Evolutionary conservation across 2,329 filamentous ascomycete species (phyloP).

Genomic region (Penicillium decumbens): DNA sequence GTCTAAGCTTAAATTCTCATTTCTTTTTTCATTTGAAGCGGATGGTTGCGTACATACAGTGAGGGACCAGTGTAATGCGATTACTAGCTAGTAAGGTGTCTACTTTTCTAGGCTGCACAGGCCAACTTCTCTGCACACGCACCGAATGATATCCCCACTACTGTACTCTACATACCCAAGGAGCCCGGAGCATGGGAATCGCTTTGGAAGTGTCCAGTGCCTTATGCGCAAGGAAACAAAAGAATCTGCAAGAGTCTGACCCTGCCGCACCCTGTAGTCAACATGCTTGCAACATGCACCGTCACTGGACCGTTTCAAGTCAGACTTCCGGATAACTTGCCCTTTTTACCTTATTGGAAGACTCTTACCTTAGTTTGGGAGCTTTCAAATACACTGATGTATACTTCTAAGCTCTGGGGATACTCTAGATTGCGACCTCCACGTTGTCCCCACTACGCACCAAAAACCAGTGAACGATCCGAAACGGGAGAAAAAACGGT

Average conservation of each 20-base stretch:
- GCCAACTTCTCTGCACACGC: constrained; percentile 6
- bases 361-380: not conserved
- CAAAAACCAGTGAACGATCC: constrained; percentile 2
- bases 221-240: not conserved
- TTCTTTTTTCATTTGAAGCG: constrained; percentile 9
- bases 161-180: not conserved
- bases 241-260: constrained; percentile 9
- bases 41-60: constrained; percentile 24
- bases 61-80: constrained; percentile 9
- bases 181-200: not conserved
- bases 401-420: not conserved
- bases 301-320: not conserved
- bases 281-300: constrained; percentile 1
- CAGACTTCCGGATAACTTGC: not conserved
- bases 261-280: constrained; percentile 14
- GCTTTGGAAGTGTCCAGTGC: not conserved
- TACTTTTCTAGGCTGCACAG: not conserved
- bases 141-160: constrained; percentile 5
- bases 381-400: not conserved
- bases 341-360: not conserved
- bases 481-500: constrained; percentile 1
- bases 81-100: constrained; percentile 7
- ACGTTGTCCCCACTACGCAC: constrained; percentile 4
- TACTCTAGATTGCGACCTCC: not conserved
- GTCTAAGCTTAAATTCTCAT: not conserved